Evolutionary conservation across 2,329 filamentous ascomycete species (phyloP).

Genomic region (Cladophialophora carrionii): DNA sequence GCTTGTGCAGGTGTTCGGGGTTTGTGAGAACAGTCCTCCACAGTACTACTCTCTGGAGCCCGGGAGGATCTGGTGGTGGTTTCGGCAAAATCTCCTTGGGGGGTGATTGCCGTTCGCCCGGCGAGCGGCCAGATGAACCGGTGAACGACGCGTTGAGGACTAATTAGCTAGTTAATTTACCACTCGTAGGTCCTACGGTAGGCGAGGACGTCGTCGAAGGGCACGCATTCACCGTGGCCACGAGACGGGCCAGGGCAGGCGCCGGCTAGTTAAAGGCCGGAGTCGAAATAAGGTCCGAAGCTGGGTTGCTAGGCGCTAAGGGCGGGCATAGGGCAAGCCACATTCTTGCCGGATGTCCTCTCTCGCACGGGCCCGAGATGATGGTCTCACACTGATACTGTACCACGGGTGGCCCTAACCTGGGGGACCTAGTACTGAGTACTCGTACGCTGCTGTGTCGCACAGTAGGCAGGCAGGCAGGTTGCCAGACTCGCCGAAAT

Average conservation of each 20-base stretch:
- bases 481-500: background rate
- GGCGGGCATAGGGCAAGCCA: background rate
- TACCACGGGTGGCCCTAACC: background rate
- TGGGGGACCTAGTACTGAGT: background rate
- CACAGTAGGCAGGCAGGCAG: background rate
- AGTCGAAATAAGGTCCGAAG: background rate
- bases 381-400: constrained; percentile 16
- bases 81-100: no score
- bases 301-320: background rate
- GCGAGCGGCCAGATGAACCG: no score
- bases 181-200: background rate
- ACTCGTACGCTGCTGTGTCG: background rate
- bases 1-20: background rate
- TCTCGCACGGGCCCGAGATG: constrained; percentile 5
- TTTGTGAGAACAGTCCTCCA: background rate
- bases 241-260: background rate
- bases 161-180: no score
- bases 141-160: no score
- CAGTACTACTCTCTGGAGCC: no score
- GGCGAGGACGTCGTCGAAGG: background rate
- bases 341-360: background rate
- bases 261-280: background rate
- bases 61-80: no score
- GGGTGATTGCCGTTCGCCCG: no score
- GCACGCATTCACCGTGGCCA: background rate